These are phyloP conservation scores for Hortiboletus flavorubellus DNA, from an alignment of 768 basidiomycete species.

Conservation along the genomic window DNA sequence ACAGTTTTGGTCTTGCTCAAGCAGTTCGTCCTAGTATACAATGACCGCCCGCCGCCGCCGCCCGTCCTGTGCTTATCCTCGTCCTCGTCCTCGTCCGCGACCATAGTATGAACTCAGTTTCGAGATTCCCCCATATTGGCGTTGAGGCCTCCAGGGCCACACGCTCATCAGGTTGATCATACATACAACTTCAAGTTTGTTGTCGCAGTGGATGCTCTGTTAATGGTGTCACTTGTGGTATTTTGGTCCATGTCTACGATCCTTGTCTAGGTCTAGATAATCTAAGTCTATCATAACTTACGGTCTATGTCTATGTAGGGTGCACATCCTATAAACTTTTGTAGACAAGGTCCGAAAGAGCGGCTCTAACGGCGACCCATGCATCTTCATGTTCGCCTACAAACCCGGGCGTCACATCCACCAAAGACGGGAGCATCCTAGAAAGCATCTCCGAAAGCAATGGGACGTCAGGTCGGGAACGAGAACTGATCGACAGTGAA, in stretches of 20 bases:
- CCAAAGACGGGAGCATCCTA: constrained; percentile 39
- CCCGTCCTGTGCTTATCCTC: too few species aligned
- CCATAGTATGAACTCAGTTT: too few species aligned
- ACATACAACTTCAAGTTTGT: too few species aligned
- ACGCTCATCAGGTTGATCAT: too few species aligned
- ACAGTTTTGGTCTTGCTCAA: too few species aligned
- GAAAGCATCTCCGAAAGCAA: constrained; percentile 31
- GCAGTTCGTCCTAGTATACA: too few species aligned
- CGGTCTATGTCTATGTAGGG: constrained; percentile 3
- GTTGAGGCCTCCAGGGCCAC: too few species aligned
- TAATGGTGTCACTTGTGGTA: too few species aligned
- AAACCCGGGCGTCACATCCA: constrained; percentile 34
- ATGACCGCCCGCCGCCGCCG: too few species aligned
- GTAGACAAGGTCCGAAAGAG: neutral
- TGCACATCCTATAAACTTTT: neutral
- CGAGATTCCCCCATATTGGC: too few species aligned
- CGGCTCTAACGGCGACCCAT: constrained; percentile 22
- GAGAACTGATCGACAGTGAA: constrained; percentile 35
- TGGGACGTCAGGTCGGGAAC: constrained; percentile 26
- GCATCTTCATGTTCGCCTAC: constrained; percentile 30
- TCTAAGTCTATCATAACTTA: neutral
- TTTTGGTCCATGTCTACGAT: neutral
- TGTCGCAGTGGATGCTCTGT: too few species aligned
- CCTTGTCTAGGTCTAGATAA: neutral
- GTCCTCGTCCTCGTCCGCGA: too few species aligned